Evolutionary conservation across 306 rosid species (phyloP), one percentile per base, ranked within the genome.

Genomic region (Vigna hirtella): DNA sequence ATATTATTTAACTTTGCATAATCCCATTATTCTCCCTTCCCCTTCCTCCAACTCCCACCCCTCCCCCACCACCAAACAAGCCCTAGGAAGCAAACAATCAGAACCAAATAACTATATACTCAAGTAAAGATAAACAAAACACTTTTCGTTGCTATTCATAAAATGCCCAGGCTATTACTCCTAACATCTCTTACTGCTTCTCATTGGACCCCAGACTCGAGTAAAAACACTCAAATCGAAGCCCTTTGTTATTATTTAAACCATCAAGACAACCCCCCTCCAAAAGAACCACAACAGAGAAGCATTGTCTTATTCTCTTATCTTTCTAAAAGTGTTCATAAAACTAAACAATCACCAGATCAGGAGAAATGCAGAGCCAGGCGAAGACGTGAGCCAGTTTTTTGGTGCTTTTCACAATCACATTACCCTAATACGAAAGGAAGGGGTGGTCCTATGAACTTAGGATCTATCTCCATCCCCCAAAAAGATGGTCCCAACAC

Each of bases 301-400:
- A 64, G 15, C 70, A 65, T 40, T 40, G 16, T 65, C 32, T 40
- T 65, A 7, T 65, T 65, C n/a, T 65, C 70, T 40, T 65, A 7
- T 65, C 70, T 65, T 38, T 11, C 50, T 12, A 11, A 11, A 4
- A 34, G 50, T 40, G 51, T 38, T 40, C 9, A 38, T 17, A 4
- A 6, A 65, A 65, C n/a, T 11, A 65, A 38, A 49, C 47, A 52
- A 69, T 51, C 22, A 82, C 63, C 69, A 75, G 81, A 84, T 80
- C 86, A 74, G 75, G 70, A 50, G 59, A 71, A 70, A 73, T 18
- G 77, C 24, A 34, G 71, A 73, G 77, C 78, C 26, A 76, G 49
- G 22, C 26, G 67, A 66, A 47, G 83, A 51, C 30, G 3, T 53
- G 73, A 70, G 30, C 53, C 48, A 40, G n/a, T 76, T 70, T n/a